Conservation (phyloP, 2,329 filamentous ascomycete genomes). For the Lachnellula occidentalis region DNA sequence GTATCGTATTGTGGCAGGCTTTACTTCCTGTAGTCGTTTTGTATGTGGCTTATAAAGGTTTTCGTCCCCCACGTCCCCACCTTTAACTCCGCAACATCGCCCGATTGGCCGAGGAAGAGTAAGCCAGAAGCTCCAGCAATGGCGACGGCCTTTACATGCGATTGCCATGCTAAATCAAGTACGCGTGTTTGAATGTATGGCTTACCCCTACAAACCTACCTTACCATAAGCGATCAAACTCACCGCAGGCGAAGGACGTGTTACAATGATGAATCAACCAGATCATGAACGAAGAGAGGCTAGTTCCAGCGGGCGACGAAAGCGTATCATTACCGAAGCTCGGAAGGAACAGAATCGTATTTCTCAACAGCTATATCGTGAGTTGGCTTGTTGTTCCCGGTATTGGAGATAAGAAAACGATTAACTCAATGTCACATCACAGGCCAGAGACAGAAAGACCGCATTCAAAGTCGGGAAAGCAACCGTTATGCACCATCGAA, state of each 20-base stretch:
- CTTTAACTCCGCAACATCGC: neutral
- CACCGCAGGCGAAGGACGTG: neutral
- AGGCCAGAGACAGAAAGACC: slow-evolving; percentile 15
- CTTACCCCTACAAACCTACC: neutral
- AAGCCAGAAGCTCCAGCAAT: neutral
- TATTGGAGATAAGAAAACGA: neutral
- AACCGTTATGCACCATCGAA: neutral
- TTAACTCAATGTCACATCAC: neutral
- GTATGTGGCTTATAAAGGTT: neutral
- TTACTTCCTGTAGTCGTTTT: neutral
- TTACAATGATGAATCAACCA: neutral
- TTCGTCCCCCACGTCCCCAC: neutral
- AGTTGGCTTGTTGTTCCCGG: slow-evolving; percentile 9
- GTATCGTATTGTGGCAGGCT: neutral
- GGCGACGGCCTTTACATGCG: neutral
- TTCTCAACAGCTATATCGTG: slow-evolving; percentile 34
- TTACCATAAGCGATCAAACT: neutral
- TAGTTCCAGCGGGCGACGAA: slow-evolving; percentile 10
- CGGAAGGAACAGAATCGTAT: slow-evolving; percentile 35
- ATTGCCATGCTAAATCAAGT: neutral
- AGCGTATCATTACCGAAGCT: slow-evolving; percentile 33
- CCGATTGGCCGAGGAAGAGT: neutral
- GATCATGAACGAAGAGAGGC: neutral
- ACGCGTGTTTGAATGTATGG: neutral
- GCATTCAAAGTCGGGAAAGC: neutral